A percentile compares a stretch with the other conserved stretches of the same genome.
Conservation (phyloP, 192 early-diverging fungal species). For the Podila verticillata region DNA sequence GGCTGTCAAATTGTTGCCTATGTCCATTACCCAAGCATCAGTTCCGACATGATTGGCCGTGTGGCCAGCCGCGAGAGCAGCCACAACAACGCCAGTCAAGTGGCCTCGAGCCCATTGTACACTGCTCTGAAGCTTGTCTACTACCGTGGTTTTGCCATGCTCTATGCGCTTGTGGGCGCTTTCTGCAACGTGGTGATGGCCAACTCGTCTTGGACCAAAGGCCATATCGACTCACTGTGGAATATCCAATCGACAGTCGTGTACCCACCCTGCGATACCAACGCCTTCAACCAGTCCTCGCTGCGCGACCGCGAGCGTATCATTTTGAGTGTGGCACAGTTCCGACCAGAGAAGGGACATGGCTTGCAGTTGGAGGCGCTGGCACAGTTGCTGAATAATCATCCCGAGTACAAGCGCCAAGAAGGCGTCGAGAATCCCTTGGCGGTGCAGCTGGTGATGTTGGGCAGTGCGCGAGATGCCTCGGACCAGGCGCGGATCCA, state of each 20-base stretch:
- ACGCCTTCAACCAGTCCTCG: constrained; percentile 63
- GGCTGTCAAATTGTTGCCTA: constrained; percentile 79
- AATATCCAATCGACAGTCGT: constrained; percentile 73
- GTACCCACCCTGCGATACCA: constrained; percentile 95
- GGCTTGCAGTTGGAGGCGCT: constrained; percentile 82
- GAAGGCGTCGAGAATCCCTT: constrained; percentile 11
- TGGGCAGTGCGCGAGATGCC: constrained; percentile 88
- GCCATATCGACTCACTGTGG: constrained; percentile 91
- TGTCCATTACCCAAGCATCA: constrained; percentile 96
- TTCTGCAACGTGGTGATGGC: constrained; percentile 87
- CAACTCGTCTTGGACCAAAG: constrained; percentile 97
- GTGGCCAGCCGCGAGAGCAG: constrained; percentile 37
- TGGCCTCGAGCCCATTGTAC: constrained; percentile 67
- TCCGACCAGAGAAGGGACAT: constrained; percentile 97
- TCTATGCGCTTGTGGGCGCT: constrained; percentile 83
- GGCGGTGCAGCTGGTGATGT: constrained; percentile 72
- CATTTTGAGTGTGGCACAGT: constrained; percentile 94
- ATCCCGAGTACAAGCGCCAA: constrained; percentile 62
- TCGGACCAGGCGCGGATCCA: constrained; percentile 78
- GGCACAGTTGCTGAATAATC: constrained; percentile 63
- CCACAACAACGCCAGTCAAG: constrained; percentile 69
- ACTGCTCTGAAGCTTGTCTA: constrained; percentile 77
- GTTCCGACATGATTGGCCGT: constrained; percentile 59
- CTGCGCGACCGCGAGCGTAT: constrained; percentile 63
- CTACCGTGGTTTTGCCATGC: constrained; percentile 78